These are phyloP conservation scores for Ceratocystis ficicola DNA, from an alignment of 2,329 filamentous ascomycete species.

Conservation along the genomic window DNA sequence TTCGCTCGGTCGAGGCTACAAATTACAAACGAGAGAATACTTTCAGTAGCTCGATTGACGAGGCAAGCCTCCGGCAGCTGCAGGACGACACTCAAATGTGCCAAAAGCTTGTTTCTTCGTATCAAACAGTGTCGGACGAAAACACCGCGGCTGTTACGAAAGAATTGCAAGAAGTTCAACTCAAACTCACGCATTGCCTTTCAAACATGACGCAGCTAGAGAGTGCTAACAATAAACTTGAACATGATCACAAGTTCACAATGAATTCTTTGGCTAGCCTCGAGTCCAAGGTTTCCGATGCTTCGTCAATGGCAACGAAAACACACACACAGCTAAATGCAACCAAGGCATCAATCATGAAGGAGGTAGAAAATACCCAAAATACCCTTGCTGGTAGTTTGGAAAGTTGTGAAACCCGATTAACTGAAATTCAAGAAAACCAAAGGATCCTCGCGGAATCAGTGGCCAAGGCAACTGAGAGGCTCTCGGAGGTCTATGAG, in stretches of 20 bases:
- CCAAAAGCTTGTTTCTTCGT: background rate
- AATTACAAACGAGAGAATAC: background rate
- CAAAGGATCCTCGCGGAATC: background rate
- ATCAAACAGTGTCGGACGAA: background rate
- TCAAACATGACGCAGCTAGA: background rate
- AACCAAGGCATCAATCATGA: background rate
- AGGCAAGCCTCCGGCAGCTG: background rate
- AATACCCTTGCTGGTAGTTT: background rate
- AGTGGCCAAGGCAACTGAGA: background rate
- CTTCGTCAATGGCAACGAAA: background rate
- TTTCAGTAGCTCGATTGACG: background rate
- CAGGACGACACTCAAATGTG: background rate
- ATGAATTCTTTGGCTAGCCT: background rate
- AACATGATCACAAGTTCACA: background rate
- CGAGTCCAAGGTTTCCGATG: background rate
- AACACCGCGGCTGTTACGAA: background rate
- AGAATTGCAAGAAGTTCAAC: background rate
- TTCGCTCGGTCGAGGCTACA: background rate
- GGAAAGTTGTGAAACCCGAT: background rate
- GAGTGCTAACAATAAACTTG: background rate
- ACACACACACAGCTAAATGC: background rate
- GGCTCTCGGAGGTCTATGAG: background rate
- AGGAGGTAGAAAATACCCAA: background rate
- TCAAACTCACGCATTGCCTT: slow-evolving; percentile 4
- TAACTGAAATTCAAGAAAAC: background rate